These are phyloP conservation scores for Ophiostoma angusticollis DNA, from an alignment of 2,329 filamentous ascomycete genomes.

Conservation along the genomic window DNA sequence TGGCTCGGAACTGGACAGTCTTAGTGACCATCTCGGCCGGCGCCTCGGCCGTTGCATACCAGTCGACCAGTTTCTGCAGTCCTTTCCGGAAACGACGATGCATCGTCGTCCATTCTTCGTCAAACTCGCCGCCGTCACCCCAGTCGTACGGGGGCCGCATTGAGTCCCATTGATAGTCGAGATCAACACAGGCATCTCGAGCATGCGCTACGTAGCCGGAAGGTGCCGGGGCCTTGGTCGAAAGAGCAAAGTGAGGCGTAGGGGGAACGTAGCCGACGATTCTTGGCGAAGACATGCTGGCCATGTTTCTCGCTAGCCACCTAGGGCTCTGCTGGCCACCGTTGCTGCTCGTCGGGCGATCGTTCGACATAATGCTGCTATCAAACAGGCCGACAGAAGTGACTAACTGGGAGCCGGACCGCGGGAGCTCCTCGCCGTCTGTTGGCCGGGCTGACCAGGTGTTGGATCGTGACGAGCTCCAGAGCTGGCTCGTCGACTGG, in stretches of 20 bases:
- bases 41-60: slow-evolving; percentile 53
- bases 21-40: slow-evolving; percentile 40
- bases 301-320: background rate
- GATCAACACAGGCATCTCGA: slow-evolving; percentile 66
- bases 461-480: slow-evolving; percentile 19
- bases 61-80: slow-evolving; percentile 64
- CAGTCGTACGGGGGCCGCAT: slow-evolving; percentile 66
- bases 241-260: slow-evolving; percentile 71
- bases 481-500: slow-evolving; percentile 24
- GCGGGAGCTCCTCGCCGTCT: background rate
- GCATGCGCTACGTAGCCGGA: slow-evolving; percentile 82
- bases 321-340: slow-evolving; percentile 6
- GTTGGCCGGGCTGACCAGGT: slow-evolving; percentile 4
- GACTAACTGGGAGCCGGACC: slow-evolving; percentile 1
- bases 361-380: slow-evolving; percentile 4
- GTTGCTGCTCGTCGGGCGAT: slow-evolving; percentile 16
- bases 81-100: slow-evolving; percentile 78
- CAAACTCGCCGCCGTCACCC: slow-evolving; percentile 77
- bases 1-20: slow-evolving; percentile 18
- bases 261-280: slow-evolving; percentile 55
- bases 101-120: slow-evolving; percentile 94
- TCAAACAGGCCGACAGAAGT: slow-evolving; percentile 7
- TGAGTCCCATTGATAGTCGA: slow-evolving; percentile 97
- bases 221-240: slow-evolving; percentile 67
- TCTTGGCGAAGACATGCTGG: background rate